Percentiles rank a stretch among this genome's conserved stretches.
Evolutionary conservation across 345 rosid species (phyloP).

Genomic region (Microcos paniculata): DNA sequence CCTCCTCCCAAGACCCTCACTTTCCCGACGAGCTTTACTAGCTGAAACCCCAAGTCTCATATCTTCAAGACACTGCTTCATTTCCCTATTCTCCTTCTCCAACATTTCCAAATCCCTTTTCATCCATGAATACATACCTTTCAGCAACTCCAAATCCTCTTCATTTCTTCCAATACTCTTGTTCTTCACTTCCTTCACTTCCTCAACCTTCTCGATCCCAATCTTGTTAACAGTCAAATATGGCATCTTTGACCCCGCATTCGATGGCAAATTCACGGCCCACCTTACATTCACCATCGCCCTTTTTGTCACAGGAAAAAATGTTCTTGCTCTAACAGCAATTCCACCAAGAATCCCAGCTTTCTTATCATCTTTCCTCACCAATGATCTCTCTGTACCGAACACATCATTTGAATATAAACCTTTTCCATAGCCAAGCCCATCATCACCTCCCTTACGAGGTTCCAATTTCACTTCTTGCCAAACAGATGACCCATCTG

Average conservation of each 20-base stretch:
- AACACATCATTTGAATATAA: slow-evolving; percentile 16
- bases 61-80: slow-evolving; percentile 49
- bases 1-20: slow-evolving; percentile 29
- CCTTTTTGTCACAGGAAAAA: slow-evolving; percentile 45
- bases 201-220: slow-evolving; percentile 46
- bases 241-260: slow-evolving; percentile 40
- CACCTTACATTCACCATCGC: slow-evolving; percentile 44
- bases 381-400: slow-evolving; percentile 24
- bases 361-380: slow-evolving; percentile 26
- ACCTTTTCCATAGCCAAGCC: slow-evolving; percentile 13
- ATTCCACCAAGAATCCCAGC: slow-evolving; percentile 30
- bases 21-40: slow-evolving; percentile 16
- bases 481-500: slow-evolving; percentile 39
- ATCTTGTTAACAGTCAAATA: slow-evolving; percentile 57
- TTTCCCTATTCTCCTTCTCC: slow-evolving; percentile 49
- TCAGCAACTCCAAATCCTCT: slow-evolving; percentile 47
- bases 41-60: slow-evolving; percentile 32
- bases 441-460: slow-evolving; percentile 21
- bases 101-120: slow-evolving; percentile 52
- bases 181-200: slow-evolving; percentile 28
- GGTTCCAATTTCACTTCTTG: slow-evolving; percentile 63
- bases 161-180: slow-evolving; percentile 15
- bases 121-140: slow-evolving; percentile 55
- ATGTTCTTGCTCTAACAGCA: slow-evolving; percentile 48
- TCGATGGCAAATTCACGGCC: slow-evolving; percentile 42